Base-by-base conservation (phyloP, 768 basidiomycete genomes). In the Mycena floridula region DNA sequence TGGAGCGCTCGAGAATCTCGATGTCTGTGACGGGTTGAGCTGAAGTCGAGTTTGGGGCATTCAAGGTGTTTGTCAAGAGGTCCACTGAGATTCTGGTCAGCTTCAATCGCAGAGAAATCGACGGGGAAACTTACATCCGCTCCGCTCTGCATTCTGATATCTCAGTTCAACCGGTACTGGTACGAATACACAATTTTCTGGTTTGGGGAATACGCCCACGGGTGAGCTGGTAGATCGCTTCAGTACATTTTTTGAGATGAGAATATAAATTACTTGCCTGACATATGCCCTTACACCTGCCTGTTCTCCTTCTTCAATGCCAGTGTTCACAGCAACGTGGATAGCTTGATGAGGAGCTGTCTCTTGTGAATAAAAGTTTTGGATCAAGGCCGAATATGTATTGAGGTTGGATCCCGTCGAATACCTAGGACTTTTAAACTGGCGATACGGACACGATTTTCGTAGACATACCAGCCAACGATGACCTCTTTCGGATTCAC, bases 301-400 rank as follows among this genome's bases (percentile, higher is more conserved):
- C 44, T 68, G 67, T 48, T 72, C 63, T 16, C 69, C 73, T 46
- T 73, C 74, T 49, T 83, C 81, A 3, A 82, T 71, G 16, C 89
- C 86, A 7, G 93, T 94, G 65, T 95, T 89, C 27, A 98, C 70
- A 4, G 92, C 84, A 44, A 98, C 73, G 62, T 97, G 93, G 39
- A 98, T 79, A 3, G 95, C 92, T 25, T 84, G 89, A 60, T 86
- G 81, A 3, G 92, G 89, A 0, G 80, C 72, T 5, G 90, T 91
- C 65, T 97, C 92, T 74, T 89, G 83, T 30, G 89, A 81, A 65
- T 96, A 98, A 69, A 96, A 96, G 66, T 94, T 92, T 74, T 97
- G 95, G 59, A 98, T 94, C 53, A 98, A 77, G 9, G 95, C 92
- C 22, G 94, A 94, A 68, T 92, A 94, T 6, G 89, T 90, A 67